Evolutionary conservation across 768 basidiomycete species (phyloP).

Genomic region (Mycena metata): DNA sequence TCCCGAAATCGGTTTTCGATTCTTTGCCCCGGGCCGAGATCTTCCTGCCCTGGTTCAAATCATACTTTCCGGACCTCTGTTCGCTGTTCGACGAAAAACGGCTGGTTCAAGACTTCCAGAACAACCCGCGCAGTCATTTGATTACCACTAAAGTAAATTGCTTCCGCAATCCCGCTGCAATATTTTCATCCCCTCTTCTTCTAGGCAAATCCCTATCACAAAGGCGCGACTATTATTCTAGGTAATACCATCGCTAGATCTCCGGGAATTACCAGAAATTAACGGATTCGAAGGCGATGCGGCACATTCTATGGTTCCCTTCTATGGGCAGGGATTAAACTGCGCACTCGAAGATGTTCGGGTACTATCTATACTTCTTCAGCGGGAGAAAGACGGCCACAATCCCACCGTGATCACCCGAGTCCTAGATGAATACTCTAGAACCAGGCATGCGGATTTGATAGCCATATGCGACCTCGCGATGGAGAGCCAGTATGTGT

Average conservation of each 20-base stretch:
- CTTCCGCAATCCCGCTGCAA: conserved; percentile 40
- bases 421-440: conserved; percentile 72
- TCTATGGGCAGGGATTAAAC: conserved; percentile 84
- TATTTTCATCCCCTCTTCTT: conserved; percentile 40
- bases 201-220: conserved; percentile 24
- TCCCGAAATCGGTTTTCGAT: conserved; percentile 67
- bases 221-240: conserved; percentile 3
- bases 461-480: conserved; percentile 79
- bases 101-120: conserved; percentile 68
- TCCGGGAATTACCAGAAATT: not conserved
- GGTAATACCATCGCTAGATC: conserved; percentile 2
- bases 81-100: conserved; percentile 72
- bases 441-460: conserved; percentile 74
- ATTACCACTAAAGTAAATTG: conserved; percentile 73
- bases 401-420: conserved; percentile 42
- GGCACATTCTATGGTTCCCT: conserved; percentile 86
- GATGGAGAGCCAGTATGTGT: conserved; percentile 83
- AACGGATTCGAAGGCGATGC: conserved; percentile 74
- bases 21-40: conserved; percentile 56
- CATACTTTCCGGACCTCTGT: conserved; percentile 75
- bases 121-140: conserved; percentile 76
- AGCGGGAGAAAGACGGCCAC: conserved; percentile 57
- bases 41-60: conserved; percentile 67
- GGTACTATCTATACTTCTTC: conserved; percentile 70
- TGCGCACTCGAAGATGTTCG: conserved; percentile 87